Evolutionary conservation across 768 basidiomycete species (phyloP).

Genomic region (Chalciporus pseudorubinellus): DNA sequence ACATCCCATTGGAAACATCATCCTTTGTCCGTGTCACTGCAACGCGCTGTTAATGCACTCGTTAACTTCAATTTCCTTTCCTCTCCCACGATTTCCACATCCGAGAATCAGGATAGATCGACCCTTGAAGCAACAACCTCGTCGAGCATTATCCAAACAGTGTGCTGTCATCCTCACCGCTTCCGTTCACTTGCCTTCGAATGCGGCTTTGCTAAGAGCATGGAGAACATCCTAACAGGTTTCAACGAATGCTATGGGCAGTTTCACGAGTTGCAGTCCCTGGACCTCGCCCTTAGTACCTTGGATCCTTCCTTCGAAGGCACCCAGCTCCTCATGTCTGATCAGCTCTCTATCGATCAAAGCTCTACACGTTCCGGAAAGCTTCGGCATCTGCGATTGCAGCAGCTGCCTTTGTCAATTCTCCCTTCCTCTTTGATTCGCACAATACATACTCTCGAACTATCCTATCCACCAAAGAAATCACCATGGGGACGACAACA

Average conservation of each 20-base stretch:
- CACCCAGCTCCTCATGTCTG: slow-evolving; percentile 22
- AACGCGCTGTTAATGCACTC: slow-evolving; percentile 34
- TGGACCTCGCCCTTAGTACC: slow-evolving; percentile 29
- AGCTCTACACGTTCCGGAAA: not conserved
- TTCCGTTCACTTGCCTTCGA: slow-evolving; percentile 35
- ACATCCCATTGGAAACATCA: slow-evolving; percentile 22
- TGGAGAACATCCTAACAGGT: slow-evolving; percentile 25
- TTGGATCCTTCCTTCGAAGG: slow-evolving; percentile 27
- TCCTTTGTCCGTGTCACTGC: slow-evolving; percentile 31
- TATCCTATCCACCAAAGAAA: slow-evolving; percentile 38
- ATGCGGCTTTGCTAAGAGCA: slow-evolving; percentile 29
- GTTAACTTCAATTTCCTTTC: slow-evolving; percentile 38
- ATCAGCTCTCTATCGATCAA: slow-evolving; percentile 16
- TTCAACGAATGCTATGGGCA: slow-evolving; percentile 13
- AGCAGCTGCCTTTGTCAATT: slow-evolving; percentile 40
- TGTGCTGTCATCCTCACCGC: slow-evolving; percentile 26
- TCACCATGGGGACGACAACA: slow-evolving; percentile 17
- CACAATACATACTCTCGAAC: slow-evolving; percentile 42
- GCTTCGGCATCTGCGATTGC: slow-evolving; percentile 38
- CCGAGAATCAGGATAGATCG: slow-evolving; percentile 13
- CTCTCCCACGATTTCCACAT: slow-evolving; percentile 7
- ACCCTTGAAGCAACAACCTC: slow-evolving; percentile 20
- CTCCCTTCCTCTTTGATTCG: slow-evolving; percentile 37
- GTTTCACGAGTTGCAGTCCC: slow-evolving; percentile 27
- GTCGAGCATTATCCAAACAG: slow-evolving; percentile 22